Evolutionary conservation across 495 filamentous ascomycete genomes (phyloP).

Genomic region (Lasiosphaeria hispida): DNA sequence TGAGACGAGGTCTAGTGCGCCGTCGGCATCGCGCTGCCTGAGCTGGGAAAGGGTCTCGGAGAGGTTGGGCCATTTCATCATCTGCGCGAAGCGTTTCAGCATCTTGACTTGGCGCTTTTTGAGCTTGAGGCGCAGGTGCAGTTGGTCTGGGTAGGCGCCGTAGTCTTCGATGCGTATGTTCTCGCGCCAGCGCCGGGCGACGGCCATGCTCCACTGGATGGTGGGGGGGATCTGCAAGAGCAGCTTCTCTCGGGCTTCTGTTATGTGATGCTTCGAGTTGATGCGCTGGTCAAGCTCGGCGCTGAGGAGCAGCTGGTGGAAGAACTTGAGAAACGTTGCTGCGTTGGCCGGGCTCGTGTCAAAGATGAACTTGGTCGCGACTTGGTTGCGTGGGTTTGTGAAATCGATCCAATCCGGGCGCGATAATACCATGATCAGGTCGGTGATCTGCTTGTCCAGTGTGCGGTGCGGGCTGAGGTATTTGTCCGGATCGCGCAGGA

Average conservation of each 20-base stretch:
- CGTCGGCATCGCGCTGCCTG: slow-evolving; percentile 53
- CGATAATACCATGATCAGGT: slow-evolving; percentile 63
- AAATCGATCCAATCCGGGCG: slow-evolving; percentile 67
- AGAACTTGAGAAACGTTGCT: slow-evolving; percentile 57
- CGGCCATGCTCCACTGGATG: slow-evolving; percentile 65
- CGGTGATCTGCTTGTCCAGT: slow-evolving; percentile 64
- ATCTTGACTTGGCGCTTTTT: slow-evolving; percentile 58
- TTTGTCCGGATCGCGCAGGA: slow-evolving; percentile 53
- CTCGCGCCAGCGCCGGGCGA: slow-evolving; percentile 66
- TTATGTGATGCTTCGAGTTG: slow-evolving; percentile 50
- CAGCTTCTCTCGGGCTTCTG: slow-evolving; percentile 54
- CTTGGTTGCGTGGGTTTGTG: slow-evolving; percentile 59
- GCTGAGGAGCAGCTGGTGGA: slow-evolving; percentile 68
- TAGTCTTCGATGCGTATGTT: slow-evolving; percentile 58
- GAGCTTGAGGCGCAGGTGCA: slow-evolving; percentile 59
- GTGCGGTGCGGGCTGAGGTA: slow-evolving; percentile 49
- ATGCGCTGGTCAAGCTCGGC: slow-evolving; percentile 65
- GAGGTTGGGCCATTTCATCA: slow-evolving; percentile 73
- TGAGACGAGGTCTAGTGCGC: slow-evolving; percentile 56
- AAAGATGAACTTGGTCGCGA: slow-evolving; percentile 61
- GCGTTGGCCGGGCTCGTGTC: slow-evolving; percentile 38
- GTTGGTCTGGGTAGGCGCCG: slow-evolving; percentile 39
- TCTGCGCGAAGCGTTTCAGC: slow-evolving; percentile 62
- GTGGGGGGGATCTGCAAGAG: slow-evolving; percentile 59
- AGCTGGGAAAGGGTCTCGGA: slow-evolving; percentile 57